Percentiles rank a stretch among this genome's conserved stretches.
Evolutionary conservation across 78 protist genomes (phyloP).

Genomic region (Mastigamoeba balamuthi): DNA sequence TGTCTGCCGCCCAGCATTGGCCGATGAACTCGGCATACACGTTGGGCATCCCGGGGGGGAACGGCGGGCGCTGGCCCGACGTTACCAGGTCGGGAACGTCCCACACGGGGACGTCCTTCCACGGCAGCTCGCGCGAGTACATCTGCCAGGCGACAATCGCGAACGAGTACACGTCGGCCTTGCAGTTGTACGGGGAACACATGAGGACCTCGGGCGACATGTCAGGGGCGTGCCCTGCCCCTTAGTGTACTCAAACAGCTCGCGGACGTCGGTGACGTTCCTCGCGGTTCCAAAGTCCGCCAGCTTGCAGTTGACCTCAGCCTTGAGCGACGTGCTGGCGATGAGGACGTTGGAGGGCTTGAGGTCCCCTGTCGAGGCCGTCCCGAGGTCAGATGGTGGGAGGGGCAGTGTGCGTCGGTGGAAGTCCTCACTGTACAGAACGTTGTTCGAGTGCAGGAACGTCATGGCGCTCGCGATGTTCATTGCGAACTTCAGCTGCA

Average conservation of each 20-base stretch:
- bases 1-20: too few relatives aligned
- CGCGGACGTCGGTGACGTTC: background rate
- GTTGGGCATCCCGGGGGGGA: too few relatives aligned
- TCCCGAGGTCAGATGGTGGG: too few relatives aligned
- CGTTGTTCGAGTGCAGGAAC: background rate
- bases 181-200: background rate
- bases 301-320: background rate
- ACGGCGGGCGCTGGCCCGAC: background rate
- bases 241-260: background rate
- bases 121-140: background rate
- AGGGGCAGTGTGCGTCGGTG: background rate
- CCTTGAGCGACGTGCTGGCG: background rate
- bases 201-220: background rate
- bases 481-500: background rate
- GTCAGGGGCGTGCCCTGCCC: background rate
- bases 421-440: background rate
- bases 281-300: background rate
- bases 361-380: background rate
- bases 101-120: background rate
- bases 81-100: background rate
- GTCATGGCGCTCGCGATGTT: background rate
- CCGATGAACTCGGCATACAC: too few relatives aligned
- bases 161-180: background rate
- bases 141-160: background rate
- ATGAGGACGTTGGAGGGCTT: background rate